phyloP scores from a whole-genome alignment of 2,329 filamentous ascomycete species.

The Amphichorda felina region DNA sequence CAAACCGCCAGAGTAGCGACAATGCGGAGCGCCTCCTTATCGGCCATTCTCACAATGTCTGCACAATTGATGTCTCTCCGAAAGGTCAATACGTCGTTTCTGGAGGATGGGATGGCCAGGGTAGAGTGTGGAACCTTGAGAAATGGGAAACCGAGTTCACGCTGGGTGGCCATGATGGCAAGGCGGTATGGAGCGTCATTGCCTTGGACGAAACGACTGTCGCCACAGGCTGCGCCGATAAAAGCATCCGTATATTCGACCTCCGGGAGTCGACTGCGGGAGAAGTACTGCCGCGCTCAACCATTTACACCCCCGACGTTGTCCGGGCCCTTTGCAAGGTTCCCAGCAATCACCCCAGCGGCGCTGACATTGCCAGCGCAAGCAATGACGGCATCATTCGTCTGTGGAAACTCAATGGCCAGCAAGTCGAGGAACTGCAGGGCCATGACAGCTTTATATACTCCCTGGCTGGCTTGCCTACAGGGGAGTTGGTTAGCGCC shows the following conservation, averaged over 20 bases:
- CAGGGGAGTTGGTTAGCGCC: constrained; percentile 80
- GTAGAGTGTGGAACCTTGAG: constrained; percentile 73
- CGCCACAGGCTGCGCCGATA: constrained; percentile 87
- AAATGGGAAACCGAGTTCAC: constrained; percentile 70
- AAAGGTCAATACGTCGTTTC: constrained; percentile 69
- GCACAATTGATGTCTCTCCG: constrained; percentile 68
- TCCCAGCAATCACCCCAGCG: constrained; percentile 62
- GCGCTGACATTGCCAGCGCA: constrained; percentile 87
- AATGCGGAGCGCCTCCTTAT: constrained; percentile 78
- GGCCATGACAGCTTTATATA: constrained; percentile 97
- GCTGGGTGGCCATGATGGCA: constrained; percentile 62
- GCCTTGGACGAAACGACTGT: constrained; percentile 70
- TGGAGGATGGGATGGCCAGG: constrained; percentile 86
- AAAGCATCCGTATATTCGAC: constrained; percentile 75
- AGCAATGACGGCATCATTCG: constrained; percentile 86
- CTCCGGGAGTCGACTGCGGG: constrained; percentile 47
- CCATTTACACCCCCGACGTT: constrained; percentile 61
- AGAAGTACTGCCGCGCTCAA: constrained; percentile 37
- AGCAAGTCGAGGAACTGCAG: constrained; percentile 62
- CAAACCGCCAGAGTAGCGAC: constrained; percentile 52
- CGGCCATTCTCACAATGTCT: constrained; percentile 81
- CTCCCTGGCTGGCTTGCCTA: constrained; percentile 62
- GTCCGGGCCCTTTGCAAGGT: constrained; percentile 81
- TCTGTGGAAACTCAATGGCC: constrained; percentile 73
- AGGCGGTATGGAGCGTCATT: constrained; percentile 82